Evolutionary conservation across 495 filamentous ascomycete species (phyloP).

Genomic region (Talaromyces wortmannii): DNA sequence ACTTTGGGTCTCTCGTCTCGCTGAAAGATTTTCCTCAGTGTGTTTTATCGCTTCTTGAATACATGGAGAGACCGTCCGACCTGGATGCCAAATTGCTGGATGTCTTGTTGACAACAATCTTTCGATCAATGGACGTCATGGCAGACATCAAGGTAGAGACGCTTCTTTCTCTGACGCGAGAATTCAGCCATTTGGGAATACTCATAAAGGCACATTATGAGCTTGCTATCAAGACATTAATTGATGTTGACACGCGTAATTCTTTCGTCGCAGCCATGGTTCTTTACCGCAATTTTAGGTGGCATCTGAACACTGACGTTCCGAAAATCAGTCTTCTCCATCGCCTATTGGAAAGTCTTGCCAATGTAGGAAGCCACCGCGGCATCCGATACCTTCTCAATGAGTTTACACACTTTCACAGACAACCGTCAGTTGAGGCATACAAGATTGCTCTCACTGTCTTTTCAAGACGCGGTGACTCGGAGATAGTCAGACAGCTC

Average conservation of each 20-base stretch:
- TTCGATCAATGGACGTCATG: conserved; percentile 12
- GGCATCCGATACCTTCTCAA: conserved; percentile 45
- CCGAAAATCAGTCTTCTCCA: conserved; percentile 15
- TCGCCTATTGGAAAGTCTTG: conserved; percentile 15
- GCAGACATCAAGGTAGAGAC: conserved; percentile 15
- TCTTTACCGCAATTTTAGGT: conserved; percentile 35
- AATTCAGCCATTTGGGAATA: conserved; percentile 14
- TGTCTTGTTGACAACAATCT: conserved; percentile 15
- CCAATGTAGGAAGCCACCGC: conserved; percentile 18
- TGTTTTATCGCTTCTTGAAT: conserved; percentile 12
- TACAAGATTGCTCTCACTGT: conserved; percentile 24
- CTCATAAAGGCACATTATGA: conserved; percentile 18
- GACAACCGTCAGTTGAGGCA: conserved; percentile 15
- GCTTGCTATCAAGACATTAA: conserved; percentile 19
- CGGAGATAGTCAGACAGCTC: conserved; percentile 17
- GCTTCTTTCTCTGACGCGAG: conserved; percentile 20
- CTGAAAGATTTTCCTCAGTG: conserved; percentile 3
- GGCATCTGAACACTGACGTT: conserved; percentile 12
- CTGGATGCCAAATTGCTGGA: conserved; percentile 9
- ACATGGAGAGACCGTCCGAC: conserved; percentile 3
- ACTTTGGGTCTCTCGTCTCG: neutral
- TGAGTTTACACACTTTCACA: conserved; percentile 31
- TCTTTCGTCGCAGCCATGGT: conserved; percentile 22
- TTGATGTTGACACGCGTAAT: conserved; percentile 12
- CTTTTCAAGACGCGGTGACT: conserved; percentile 25